phyloP scores from a whole-genome alignment of 805 yeast species.

The Schizosaccharomyces cryophilus region DNA sequence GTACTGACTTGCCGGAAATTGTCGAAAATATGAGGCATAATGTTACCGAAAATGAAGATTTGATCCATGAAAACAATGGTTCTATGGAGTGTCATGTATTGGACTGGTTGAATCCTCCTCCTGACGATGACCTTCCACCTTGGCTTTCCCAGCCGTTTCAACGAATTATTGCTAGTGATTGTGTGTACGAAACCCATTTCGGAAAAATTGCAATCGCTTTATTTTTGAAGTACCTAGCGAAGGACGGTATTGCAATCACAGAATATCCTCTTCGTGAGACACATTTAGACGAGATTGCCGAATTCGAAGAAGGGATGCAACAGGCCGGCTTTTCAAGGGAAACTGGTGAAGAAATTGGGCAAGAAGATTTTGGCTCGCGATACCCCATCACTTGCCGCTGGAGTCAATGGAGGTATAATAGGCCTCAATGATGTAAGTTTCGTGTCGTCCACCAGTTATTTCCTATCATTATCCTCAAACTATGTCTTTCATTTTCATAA shows the following conservation, averaged over 20 bases:
- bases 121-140: not conserved
- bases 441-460: too few relatives aligned
- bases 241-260: not conserved
- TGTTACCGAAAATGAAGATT: conserved; percentile 21
- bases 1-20: conserved; percentile 64
- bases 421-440: too few relatives aligned
- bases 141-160: not conserved
- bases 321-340: not conserved
- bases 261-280: not conserved
- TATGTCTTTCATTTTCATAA: too few relatives aligned
- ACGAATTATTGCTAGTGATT: not conserved
- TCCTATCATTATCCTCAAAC: too few relatives aligned
- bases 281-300: not conserved
- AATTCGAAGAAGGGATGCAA: not conserved
- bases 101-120: conserved; percentile 1
- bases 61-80: not conserved
- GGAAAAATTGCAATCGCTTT: not conserved
- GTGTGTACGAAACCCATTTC: not conserved
- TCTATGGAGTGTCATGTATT: not conserved
- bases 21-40: conserved; percentile 40
- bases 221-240: not conserved
- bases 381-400: not conserved
- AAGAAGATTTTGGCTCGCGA: conserved; percentile 1
- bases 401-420: not conserved
- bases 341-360: not conserved